Evolutionary conservation across 257 asterid species (phyloP).

Genomic region (Sherardia arvensis): DNA sequence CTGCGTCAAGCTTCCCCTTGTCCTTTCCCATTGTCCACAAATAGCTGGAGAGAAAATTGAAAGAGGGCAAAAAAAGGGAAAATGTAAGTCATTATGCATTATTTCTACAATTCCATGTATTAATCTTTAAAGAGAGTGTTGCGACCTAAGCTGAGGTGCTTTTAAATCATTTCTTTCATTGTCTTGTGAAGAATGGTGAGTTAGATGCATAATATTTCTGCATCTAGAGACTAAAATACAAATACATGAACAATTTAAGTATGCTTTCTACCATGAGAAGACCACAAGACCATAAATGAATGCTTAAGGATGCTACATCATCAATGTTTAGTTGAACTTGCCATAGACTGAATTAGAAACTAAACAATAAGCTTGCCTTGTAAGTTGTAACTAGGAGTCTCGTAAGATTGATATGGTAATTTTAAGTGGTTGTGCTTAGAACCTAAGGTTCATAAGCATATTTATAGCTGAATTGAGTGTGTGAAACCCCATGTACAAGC

Average conservation of each 20-base stretch:
- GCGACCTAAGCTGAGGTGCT: background rate
- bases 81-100: background rate
- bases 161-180: background rate
- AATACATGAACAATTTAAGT: background rate
- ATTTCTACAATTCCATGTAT: background rate
- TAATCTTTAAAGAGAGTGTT: background rate
- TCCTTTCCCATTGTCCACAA: too few species aligned
- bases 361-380: background rate
- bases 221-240: background rate
- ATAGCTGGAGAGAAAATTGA: background rate
- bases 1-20: conserved; percentile 7
- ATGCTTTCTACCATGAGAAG: background rate
- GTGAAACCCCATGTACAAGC: background rate
- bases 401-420: background rate
- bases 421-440: background rate
- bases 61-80: background rate
- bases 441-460: background rate
- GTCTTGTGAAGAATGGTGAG: background rate
- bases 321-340: background rate
- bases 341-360: background rate
- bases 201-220: background rate
- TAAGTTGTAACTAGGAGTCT: background rate
- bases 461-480: background rate
- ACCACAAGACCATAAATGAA: background rate
- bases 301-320: background rate